Conservation (phyloP, 2,329 filamentous ascomycete species). For the Colletotrichum sp. region DNA sequence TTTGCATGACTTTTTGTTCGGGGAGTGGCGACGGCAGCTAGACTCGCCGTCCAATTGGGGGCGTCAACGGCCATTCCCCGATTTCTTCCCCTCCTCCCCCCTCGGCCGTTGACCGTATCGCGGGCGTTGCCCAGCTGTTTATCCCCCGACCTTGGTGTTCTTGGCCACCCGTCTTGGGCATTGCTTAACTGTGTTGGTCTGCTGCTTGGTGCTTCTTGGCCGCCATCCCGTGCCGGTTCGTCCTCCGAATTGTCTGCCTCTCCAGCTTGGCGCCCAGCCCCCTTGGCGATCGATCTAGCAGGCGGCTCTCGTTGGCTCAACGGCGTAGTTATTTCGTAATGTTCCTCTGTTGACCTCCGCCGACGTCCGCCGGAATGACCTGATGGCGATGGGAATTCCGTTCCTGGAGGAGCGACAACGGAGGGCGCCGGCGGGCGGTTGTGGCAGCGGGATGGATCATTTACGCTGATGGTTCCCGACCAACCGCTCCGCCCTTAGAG, state of each 20-base stretch:
- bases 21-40: background rate
- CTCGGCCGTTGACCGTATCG: background rate
- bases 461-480: background rate
- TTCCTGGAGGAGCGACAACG: background rate
- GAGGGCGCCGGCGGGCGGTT: background rate
- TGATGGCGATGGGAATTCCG: background rate
- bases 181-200: background rate
- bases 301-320: background rate
- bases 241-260: background rate
- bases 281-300: conserved; percentile 14
- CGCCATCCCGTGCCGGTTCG: background rate
- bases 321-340: background rate
- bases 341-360: background rate
- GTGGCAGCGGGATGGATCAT: conserved; percentile 1
- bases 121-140: background rate
- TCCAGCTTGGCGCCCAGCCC: conserved; percentile 5
- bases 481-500: background rate
- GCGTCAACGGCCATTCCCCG: background rate
- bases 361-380: background rate
- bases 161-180: conserved; percentile 14
- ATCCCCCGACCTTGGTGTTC: conserved; percentile 8
- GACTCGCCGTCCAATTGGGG: background rate
- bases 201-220: background rate
- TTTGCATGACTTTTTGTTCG: conserved; percentile 6
- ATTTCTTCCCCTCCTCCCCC: background rate